Conservation (phyloP, 345 rosid genomes). For the Boechera divaricarpa region DNA sequence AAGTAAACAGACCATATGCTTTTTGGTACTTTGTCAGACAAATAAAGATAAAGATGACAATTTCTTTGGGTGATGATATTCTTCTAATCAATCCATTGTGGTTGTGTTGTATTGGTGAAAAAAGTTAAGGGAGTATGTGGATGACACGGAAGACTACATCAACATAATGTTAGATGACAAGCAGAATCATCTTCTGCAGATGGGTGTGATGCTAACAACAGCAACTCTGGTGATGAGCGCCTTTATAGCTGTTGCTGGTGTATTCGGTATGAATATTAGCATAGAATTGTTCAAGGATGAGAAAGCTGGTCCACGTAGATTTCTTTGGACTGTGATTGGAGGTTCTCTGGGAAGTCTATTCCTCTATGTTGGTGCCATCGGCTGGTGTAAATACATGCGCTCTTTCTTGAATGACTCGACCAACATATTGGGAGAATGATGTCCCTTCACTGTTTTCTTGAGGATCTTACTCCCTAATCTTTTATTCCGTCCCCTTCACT, state of each 20-base stretch:
- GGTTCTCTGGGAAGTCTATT: slow-evolving; percentile 61
- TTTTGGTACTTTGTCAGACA: too few species aligned
- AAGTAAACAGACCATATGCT: too few species aligned
- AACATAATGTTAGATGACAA: slow-evolving; percentile 97
- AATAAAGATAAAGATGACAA: too few species aligned
- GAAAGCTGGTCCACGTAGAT: slow-evolving; percentile 47
- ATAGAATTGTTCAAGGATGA: slow-evolving; percentile 56
- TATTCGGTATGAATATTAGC: slow-evolving; percentile 76
- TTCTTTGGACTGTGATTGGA: slow-evolving; percentile 80
- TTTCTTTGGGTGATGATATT: not conserved
- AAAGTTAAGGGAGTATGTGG: slow-evolving; percentile 92
- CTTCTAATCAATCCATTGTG: slow-evolving; percentile 8
- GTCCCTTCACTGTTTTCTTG: too few species aligned
- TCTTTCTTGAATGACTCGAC: too few species aligned
- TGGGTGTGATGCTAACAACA: slow-evolving; percentile 94
- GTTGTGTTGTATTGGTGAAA: slow-evolving; percentile 29
- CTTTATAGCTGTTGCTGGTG: slow-evolving; percentile 70
- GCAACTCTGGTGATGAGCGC: slow-evolving; percentile 80
- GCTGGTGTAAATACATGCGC: too few species aligned
- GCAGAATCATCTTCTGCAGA: slow-evolving; percentile 92
- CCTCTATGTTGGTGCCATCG: slow-evolving; percentile 76
- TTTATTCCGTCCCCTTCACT: too few species aligned
- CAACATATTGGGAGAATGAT: too few species aligned
- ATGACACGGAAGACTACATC: slow-evolving; percentile 94
- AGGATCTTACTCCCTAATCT: too few species aligned